Conservation (phyloP, 2,329 filamentous ascomycete genomes). For the Ascochyta clinopodiicola region DNA sequence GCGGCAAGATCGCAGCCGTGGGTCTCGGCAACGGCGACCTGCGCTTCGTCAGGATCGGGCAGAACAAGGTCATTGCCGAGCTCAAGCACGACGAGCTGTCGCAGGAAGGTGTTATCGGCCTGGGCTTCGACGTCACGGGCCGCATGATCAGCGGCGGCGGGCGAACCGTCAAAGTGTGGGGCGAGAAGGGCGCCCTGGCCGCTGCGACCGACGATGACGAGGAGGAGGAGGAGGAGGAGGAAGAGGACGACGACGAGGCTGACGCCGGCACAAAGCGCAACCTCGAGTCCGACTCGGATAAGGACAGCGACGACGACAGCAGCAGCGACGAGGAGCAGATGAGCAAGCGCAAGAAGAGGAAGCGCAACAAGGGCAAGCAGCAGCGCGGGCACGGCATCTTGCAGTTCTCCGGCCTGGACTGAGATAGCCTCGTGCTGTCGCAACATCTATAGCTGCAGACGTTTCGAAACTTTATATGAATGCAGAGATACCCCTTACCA, state of each 20-base stretch:
- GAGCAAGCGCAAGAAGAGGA: slow-evolving; percentile 54
- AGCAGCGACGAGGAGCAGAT: slow-evolving; percentile 55
- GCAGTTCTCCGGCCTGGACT: slow-evolving; percentile 45
- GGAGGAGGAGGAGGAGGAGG: slow-evolving; percentile 55
- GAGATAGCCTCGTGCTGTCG: background rate
- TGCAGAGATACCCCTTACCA: too few relatives aligned
- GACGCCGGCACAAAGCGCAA: slow-evolving; percentile 40
- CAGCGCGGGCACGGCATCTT: slow-evolving; percentile 43
- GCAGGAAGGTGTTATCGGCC: slow-evolving; percentile 75
- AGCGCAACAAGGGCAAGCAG: slow-evolving; percentile 47
- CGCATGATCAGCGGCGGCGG: slow-evolving; percentile 91
- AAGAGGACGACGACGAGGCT: slow-evolving; percentile 54
- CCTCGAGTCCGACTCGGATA: slow-evolving; percentile 53
- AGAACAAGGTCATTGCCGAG: slow-evolving; percentile 73
- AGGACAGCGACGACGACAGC: slow-evolving; percentile 54
- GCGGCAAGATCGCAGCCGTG: slow-evolving; percentile 76
- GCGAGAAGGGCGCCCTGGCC: slow-evolving; percentile 67
- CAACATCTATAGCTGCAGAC: too few relatives aligned
- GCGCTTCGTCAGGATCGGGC: slow-evolving; percentile 75
- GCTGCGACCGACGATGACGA: slow-evolving; percentile 58
- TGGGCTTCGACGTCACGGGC: slow-evolving; percentile 84
- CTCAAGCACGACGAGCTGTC: slow-evolving; percentile 78
- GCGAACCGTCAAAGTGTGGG: slow-evolving; percentile 87
- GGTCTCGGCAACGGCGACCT: slow-evolving; percentile 83
- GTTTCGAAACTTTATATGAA: too few relatives aligned